Evolutionary conservation across 169 alveolate species (phyloP).

Genomic region (Cryptosporidium ryanae): DNA sequence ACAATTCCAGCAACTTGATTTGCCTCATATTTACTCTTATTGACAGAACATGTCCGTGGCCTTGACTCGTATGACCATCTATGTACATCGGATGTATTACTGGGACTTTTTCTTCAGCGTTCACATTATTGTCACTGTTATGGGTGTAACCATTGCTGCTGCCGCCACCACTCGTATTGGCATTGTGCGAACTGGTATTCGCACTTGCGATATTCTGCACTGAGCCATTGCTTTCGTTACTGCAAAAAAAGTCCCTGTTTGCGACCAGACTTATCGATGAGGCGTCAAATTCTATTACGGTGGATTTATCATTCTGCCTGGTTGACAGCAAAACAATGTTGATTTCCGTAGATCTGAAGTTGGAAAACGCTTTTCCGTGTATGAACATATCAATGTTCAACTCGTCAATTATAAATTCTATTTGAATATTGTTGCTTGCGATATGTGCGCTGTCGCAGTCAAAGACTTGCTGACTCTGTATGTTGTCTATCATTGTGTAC

Average conservation of each 20-base stretch:
- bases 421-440: constrained; percentile 6
- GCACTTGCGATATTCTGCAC: background rate
- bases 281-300: constrained; percentile 48
- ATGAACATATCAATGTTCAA: constrained; percentile 49
- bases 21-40: constrained; percentile 51
- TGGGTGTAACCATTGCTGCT: background rate
- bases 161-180: background rate
- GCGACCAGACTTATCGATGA: constrained; percentile 31
- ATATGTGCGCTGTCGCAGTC: background rate
- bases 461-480: constrained; percentile 7
- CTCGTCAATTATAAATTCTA: constrained; percentile 40
- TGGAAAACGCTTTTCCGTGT: constrained; percentile 15
- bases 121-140: background rate
- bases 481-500: constrained; percentile 49
- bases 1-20: constrained; percentile 6
- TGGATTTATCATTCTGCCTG: constrained; percentile 3
- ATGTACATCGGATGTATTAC: constrained; percentile 49
- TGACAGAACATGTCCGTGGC: constrained; percentile 66
- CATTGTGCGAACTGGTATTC: background rate
- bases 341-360: constrained; percentile 38
- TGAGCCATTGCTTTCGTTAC: background rate
- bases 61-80: constrained; percentile 60
- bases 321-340: constrained; percentile 49
- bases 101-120: constrained; percentile 27
- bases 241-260: constrained; percentile 15